phyloP scores from a whole-genome alignment of 164 flowering plant species.

The Sextonia rubra region DNA sequence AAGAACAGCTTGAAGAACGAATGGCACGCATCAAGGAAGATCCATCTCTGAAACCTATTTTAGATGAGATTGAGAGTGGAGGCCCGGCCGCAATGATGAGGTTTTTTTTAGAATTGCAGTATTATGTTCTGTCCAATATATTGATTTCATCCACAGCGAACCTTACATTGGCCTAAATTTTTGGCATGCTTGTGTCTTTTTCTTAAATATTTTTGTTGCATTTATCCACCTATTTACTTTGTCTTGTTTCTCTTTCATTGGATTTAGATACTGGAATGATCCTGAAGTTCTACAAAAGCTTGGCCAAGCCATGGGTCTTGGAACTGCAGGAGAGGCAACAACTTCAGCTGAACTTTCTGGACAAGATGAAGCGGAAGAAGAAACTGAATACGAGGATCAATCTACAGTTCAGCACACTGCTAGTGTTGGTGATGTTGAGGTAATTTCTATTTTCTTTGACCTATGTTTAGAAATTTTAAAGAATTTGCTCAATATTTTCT shows the following conservation, averaged over 20 bases:
- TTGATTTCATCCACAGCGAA: background rate
- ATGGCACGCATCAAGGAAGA: conserved; percentile 78
- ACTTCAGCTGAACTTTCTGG: conserved; percentile 50
- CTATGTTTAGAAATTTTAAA: background rate
- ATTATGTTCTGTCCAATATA: background rate
- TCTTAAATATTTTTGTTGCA: background rate
- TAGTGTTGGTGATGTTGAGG: conserved; percentile 94
- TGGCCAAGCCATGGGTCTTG: conserved; percentile 94
- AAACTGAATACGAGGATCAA: conserved; percentile 65
- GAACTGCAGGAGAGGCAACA: conserved; percentile 54
- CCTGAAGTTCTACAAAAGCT: conserved; percentile 79
- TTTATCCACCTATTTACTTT: background rate
- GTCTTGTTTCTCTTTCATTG: background rate
- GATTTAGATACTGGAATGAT: conserved; percentile 90
- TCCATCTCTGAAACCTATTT: conserved; percentile 76
- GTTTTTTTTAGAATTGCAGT: conserved; percentile 9
- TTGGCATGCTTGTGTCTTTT: too few species aligned
- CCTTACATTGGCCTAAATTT: too few species aligned
- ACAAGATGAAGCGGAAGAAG: conserved; percentile 66
- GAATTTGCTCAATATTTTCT: background rate
- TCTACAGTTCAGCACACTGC: conserved; percentile 86
- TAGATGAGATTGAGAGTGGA: conserved; percentile 88
- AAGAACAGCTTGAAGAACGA: conserved; percentile 74
- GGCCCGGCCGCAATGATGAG: conserved; percentile 92
- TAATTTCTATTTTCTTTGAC: conserved; percentile 12